Evolutionary conservation across 2,329 filamentous ascomycete species (phyloP).

Genomic region (Metarhizium album): DNA sequence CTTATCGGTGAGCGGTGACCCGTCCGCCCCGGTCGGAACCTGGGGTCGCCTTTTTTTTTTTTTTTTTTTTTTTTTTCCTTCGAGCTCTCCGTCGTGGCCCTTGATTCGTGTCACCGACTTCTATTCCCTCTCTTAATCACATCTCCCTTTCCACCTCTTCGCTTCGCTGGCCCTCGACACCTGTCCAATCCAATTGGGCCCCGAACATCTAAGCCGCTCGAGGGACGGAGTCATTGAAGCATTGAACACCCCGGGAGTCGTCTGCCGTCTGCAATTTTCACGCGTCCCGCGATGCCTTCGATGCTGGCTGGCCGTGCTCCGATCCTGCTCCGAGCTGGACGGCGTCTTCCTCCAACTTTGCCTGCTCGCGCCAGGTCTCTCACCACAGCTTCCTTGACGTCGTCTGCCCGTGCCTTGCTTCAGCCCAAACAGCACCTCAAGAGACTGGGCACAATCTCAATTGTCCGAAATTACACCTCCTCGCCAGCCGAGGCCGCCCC

Average conservation of each 20-base stretch:
- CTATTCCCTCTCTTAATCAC: slow-evolving; percentile 7
- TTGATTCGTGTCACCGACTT: slow-evolving; percentile 15
- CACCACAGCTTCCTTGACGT: slow-evolving; percentile 25
- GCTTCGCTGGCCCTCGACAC: slow-evolving; percentile 7
- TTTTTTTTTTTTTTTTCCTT: slow-evolving; percentile 15
- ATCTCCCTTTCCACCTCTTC: background rate
- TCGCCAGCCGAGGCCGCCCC: slow-evolving; percentile 56
- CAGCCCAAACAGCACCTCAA: slow-evolving; percentile 24
- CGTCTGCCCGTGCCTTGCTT: slow-evolving; percentile 21
- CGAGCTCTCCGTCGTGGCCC: slow-evolving; percentile 6
- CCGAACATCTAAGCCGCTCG: slow-evolving; percentile 22
- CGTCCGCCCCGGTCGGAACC: slow-evolving; percentile 2
- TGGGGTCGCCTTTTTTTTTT: slow-evolving; percentile 14
- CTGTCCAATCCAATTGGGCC: slow-evolving; percentile 22
- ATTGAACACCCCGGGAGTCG: slow-evolving; percentile 22
- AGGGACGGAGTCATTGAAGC: slow-evolving; percentile 24
- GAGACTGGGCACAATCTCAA: slow-evolving; percentile 36
- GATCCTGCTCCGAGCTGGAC: slow-evolving; percentile 44
- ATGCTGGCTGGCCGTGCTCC: slow-evolving; percentile 46
- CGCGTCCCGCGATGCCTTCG: slow-evolving; percentile 28
- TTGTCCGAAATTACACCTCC: slow-evolving; percentile 30
- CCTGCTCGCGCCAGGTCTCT: slow-evolving; percentile 34
- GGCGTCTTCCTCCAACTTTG: slow-evolving; percentile 35
- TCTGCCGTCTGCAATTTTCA: slow-evolving; percentile 13
- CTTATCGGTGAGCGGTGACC: slow-evolving; percentile 9